Base-by-base conservation (phyloP, 1,284 basidiomycete species). In the Dichomitus squalens region DNA sequence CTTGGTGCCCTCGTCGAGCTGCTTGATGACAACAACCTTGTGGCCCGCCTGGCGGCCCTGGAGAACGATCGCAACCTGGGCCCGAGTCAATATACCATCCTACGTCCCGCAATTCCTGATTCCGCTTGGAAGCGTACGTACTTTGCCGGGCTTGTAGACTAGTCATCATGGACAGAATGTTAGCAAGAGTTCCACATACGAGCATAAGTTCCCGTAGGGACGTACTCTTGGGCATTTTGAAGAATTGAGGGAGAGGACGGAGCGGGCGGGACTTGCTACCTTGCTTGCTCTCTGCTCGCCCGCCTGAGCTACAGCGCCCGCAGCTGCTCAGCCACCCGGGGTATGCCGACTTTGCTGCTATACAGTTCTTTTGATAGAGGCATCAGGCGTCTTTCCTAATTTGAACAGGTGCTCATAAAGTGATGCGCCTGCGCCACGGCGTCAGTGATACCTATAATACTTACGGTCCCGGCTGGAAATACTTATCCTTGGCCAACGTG, bases 111-210 rank as follows among this genome's bases (percentile, higher is more conserved):
- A n/a, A 20, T 4, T 29, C 14, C 18, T 18, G 20, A 12, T 7
- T 16, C 18, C 43, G 14, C 7, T 18, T 20, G n/a, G n/a, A 14
- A n/a, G 29, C 11, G 50, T 21, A 52, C 55, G 41, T 35, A 95
- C 95, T 88, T 98, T 98, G 81, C 96, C 96, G 78, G 96, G 92
- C 85, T 98, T 97, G 89, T 93, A 95, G 76, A 95, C 93, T 95
- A 66, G 14, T 58, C 29, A 18, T 27, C n/a, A 7, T n/a, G 12
- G 16, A 34, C 49, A 52, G 29, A 57, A n/a, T 23, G 60, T 81
- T 54, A 81, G 70, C 57, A 60, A 55, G 6, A 23, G 11, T 25
- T 8, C 51, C n/a, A 11, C 18, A 18, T 33, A 23, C 52, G 35
- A 20, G 5, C 47, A 46, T 41, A 39, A 36, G 18, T n/a, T 21